Evolutionary conservation across 75 land plant genomes (phyloP).

Genomic region (Cupressus sempervirens): DNA sequence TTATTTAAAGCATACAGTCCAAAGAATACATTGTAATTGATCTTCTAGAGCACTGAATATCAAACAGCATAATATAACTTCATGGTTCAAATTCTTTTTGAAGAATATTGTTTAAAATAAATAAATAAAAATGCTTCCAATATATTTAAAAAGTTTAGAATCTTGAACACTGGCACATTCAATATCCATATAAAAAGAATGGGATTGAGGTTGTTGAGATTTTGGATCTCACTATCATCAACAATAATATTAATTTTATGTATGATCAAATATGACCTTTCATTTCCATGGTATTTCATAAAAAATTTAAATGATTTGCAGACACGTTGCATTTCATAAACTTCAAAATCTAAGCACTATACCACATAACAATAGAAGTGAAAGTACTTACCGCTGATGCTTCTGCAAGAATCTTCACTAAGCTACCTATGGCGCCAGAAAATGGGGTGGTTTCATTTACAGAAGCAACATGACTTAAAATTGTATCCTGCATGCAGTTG

Average conservation of each 20-base stretch:
- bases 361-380: not conserved
- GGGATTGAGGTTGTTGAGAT: not conserved
- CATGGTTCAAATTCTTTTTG: not conserved
- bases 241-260: no score
- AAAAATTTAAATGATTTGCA: no score
- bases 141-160: not conserved
- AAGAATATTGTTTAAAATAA: no score
- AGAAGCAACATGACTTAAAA: not conserved
- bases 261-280: not conserved
- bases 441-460: not conserved
- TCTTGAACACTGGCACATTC: not conserved
- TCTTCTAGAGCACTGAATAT: not conserved
- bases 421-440: not conserved
- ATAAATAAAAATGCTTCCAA: no score
- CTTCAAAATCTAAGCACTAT: not conserved
- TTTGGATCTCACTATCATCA: not conserved
- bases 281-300: no score
- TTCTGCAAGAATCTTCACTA: not conserved
- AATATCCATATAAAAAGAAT: not conserved
- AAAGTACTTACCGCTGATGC: not conserved
- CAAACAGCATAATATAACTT: not conserved
- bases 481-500: not conserved
- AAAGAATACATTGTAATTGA: no score
- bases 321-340: not conserved
- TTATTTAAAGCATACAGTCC: no score